These are phyloP conservation scores for Adansonia rubrostipa DNA, from an alignment of 441 rosid species.

Conservation along the genomic window DNA sequence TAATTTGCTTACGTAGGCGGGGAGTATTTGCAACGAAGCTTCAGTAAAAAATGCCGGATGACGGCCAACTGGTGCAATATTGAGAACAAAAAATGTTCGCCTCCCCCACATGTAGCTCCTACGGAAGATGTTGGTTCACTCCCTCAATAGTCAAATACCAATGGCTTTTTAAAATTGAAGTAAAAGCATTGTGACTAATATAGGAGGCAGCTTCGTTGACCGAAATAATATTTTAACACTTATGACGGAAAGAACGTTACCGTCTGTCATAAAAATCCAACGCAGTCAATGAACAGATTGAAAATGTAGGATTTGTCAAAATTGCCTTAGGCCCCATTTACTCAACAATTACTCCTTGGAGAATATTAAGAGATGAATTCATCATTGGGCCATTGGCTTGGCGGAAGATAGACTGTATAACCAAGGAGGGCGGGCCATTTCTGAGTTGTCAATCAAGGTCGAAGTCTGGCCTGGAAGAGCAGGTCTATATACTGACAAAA, in stretches of 20 bases:
- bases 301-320: background rate
- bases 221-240: constrained; percentile 28
- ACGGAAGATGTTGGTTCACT: constrained; percentile 55
- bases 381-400: background rate
- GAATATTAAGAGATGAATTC: background rate
- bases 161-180: constrained; percentile 56
- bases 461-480: background rate
- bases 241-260: no score
- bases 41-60: constrained; percentile 61
- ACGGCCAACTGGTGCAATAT: constrained; percentile 82
- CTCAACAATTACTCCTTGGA: background rate
- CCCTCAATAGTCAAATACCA: constrained; percentile 45
- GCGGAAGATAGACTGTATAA: background rate
- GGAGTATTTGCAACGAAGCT: constrained; percentile 24
- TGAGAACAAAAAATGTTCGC: constrained; percentile 62
- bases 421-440: background rate
- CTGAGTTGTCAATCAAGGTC: background rate
- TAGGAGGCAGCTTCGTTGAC: constrained; percentile 52
- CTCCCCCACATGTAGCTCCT: constrained; percentile 45
- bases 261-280: background rate
- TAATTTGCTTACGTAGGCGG: no score
- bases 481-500: background rate
- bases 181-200: constrained; percentile 84
- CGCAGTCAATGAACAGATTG: background rate
- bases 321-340: background rate